Conservation (phyloP, 306 rosid genomes). For the Ormosia emarginata region DNA sequence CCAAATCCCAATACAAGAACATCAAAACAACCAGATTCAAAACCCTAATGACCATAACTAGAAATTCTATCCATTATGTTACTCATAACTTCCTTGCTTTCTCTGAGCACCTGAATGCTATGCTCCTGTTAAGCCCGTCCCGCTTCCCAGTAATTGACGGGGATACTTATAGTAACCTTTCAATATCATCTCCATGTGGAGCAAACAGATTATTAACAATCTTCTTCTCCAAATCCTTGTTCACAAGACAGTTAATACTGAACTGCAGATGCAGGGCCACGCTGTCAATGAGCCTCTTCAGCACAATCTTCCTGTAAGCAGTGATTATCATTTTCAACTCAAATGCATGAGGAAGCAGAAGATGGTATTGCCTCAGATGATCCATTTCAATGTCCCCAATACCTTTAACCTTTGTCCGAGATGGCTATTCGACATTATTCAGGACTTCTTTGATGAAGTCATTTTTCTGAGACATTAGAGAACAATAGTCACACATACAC, state of each 20-base stretch:
- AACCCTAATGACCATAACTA: no score
- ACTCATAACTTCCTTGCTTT: conserved; percentile 32
- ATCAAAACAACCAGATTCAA: no score
- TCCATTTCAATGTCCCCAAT: conserved; percentile 23
- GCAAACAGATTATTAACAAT: conserved; percentile 26
- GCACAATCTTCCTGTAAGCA: conserved; percentile 50
- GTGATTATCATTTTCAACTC: conserved; percentile 41
- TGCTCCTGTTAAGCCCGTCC: conserved; percentile 20
- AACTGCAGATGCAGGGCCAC: no score
- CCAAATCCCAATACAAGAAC: no score
- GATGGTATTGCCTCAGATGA: not conserved
- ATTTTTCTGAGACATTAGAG: not conserved
- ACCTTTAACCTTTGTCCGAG: not conserved
- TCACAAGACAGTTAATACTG: conserved; percentile 25
- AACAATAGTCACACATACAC: not conserved
- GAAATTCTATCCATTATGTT: conserved; percentile 37
- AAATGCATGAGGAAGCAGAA: conserved; percentile 25
- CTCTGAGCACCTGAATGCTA: conserved; percentile 30
- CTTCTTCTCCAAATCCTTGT: conserved; percentile 31
- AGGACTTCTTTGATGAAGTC: not conserved
- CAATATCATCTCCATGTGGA: conserved; percentile 27
- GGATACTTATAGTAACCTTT: conserved; percentile 45
- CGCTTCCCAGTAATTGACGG: conserved; percentile 36
- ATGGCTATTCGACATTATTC: not conserved
- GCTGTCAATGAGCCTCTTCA: conserved; percentile 40